phyloP scores from a whole-genome alignment of 768 basidiomycete species.

The Mycena pura region DNA sequence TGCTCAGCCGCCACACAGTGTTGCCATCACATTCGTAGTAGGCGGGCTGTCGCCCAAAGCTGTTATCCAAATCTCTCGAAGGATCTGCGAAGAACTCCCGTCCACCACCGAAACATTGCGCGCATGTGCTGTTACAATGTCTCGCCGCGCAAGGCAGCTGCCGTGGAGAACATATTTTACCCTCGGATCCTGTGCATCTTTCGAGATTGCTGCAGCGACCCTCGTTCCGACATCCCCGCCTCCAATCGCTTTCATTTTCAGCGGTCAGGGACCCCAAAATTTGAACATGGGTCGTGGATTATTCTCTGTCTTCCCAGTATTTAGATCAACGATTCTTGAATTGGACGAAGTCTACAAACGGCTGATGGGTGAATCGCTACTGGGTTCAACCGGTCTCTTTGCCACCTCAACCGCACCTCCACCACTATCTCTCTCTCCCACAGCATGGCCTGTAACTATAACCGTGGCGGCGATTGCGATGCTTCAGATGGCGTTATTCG shows the following conservation, averaged over 20 bases:
- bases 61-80: neutral
- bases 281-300: constrained; percentile 8
- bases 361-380: neutral
- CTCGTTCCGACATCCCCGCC: neutral
- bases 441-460: constrained; percentile 27
- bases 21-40: neutral
- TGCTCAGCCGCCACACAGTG: too few relatives aligned
- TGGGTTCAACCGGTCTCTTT: constrained; percentile 7
- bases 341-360: neutral
- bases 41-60: neutral
- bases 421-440: neutral
- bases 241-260: neutral
- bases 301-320: neutral
- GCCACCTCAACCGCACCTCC: neutral
- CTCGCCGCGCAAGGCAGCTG: constrained; percentile 27
- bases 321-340: neutral
- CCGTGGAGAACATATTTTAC: constrained; percentile 22
- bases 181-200: neutral
- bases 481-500: constrained; percentile 41
- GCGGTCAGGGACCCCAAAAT: constrained; percentile 12
- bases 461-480: constrained; percentile 35
- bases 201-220: neutral
- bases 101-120: neutral
- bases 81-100: neutral
- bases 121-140: neutral